Base-by-base conservation (phyloP, 31 red algal species). In the Porphyra umbilicalis region DNA sequence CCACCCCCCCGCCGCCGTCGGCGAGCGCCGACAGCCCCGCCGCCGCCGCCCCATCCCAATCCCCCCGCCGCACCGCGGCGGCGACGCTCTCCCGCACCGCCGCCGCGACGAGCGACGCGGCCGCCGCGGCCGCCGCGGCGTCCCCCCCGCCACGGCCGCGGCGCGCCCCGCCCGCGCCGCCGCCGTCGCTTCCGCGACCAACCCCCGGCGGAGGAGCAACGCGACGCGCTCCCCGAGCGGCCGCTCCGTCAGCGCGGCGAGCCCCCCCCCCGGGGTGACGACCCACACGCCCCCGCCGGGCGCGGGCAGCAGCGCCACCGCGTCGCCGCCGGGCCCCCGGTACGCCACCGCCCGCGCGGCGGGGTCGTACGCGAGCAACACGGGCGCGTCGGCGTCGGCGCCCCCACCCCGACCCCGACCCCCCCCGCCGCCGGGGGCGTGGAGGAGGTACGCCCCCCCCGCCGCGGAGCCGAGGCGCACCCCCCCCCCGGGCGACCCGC, bases 281-380 rank as follows among this genome's bases (percentile, higher is more conserved):
- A 94, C 76, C 25, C 71, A 82, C 35, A 82, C 71, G 8, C 75
- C 71, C 1, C 71, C 35, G 8, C 75, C 81, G 25, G 68, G 35
- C 35, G 25, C 75, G 11, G 35, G 34, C 4, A 82, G 68, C 18
- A 35, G 25, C 35, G 71, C 81, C 46, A 82, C 75, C 7, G 81
- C 85, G 32, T 82, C 87, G 4, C 67, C 83, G 2, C 91, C 91
- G 35, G 85, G 85, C n/a, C 89, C 92, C 34, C 92, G 92, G 36
- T 90, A 94, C 8, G 92, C 92, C 14, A 87, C 83, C 36, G 89
- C 81, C 79, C 90, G 90, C 75, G 86, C 85, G n/a, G 80, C 86
- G 36, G 89, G 79, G 82, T 94, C 92, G 81, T 94, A 94, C 20
- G 86, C 88, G 25, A 71, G 57, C 25, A 71, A 29, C 3, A 29